Evolutionary conservation across 2,329 filamentous ascomycete species (phyloP), one percentile per base, ranked within the genome.

Genomic region (Exserohilum rostratum): DNA sequence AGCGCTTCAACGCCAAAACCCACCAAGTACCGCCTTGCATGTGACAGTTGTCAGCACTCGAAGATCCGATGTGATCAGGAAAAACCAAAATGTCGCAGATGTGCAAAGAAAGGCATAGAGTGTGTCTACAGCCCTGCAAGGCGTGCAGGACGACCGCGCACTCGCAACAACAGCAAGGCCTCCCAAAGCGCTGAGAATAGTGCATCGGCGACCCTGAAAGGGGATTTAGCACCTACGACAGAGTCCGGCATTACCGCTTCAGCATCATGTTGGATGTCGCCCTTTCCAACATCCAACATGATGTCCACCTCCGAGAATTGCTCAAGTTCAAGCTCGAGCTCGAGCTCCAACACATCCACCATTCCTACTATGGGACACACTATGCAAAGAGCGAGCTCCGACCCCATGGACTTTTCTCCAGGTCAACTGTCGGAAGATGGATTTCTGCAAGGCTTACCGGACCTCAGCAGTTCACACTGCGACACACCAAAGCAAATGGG

Each of bases 11-110:
- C 44, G 20, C 44, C 27, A 10, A 53, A 53, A 47, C 43, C 43
- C 29, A 47, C 43, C 5, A 53, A 53, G 17, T 53, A 53, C 44
- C 50, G 50, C 13, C 50, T 53, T 33, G 50, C 50, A 34, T 53
- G 50, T 40, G 50, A 53, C 44, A 53, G 50, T 35, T 53, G 50
- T 29, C 50, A 53, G 20, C 50, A 53, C 29, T 53, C 50, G 35
- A 53, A 53, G 35, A 53, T 53, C 12, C 50, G 50, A 48, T 53
- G 50, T 34, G 29, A 53, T 22, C 50, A 53, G 30, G 44, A 53
- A 29, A 43, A 43, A 5, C 50, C 50, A 9, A 53, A 53, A 53
- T 53, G 43, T 42, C 50, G 50, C 50, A 53, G 50, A 48, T 53
- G 50, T 29, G 50, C 50, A n/a, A 53, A 53, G 44, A 53, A 53